Base-by-base conservation (phyloP, 1,284 basidiomycete species). In the Malassezia brasiliensis region DNA sequence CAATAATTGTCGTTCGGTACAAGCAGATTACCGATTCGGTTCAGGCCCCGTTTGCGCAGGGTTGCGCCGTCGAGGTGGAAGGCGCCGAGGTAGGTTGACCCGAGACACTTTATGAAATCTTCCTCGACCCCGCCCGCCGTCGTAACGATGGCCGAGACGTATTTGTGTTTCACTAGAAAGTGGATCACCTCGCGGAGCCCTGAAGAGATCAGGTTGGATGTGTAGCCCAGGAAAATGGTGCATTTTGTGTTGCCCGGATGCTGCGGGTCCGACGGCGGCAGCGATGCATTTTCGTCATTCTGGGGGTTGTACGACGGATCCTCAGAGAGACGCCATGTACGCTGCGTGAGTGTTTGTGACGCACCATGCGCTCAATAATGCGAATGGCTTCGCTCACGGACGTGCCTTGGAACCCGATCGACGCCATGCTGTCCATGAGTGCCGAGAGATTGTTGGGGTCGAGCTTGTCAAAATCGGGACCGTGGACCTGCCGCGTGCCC, bases 1-100 rank as follows among this genome's bases (percentile, higher is more conserved):
- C 94, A 96, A 77, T 99, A 99, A 74, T 98, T 98, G 68, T 96
- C 90, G 74, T 99, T 99, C 12, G 94, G 94, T 1, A 99, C 85
- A 52, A 99, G 79, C 38, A 99, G 81, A 70, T 99, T 99, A n/a
- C 94, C 94, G 62, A 98, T 93, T 30, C 94, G 83, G 70, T 99
- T 99, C 79, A 99, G 19, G 12, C 94, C 94, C 62, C 83, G 83
- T 70, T 81, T 84, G 42, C 94, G 82, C 40, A 99, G 77, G 55
- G 85, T 84, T 0, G 90, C 87, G 9, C 94, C 94, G 65, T 90
- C 86, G 45, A 96, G 81, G 69, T 87, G 83, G 76, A 94, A 99
- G 28, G 75, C 65, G 90, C 90, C 20, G 30, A 98, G 81, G 66
- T 93, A 96, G 0, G 94, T 99, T 69, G 87, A 84, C 10, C 90